These are phyloP conservation scores for Penicillium herquei DNA, from an alignment of 495 filamentous ascomycete species.

Conservation along the genomic window DNA sequence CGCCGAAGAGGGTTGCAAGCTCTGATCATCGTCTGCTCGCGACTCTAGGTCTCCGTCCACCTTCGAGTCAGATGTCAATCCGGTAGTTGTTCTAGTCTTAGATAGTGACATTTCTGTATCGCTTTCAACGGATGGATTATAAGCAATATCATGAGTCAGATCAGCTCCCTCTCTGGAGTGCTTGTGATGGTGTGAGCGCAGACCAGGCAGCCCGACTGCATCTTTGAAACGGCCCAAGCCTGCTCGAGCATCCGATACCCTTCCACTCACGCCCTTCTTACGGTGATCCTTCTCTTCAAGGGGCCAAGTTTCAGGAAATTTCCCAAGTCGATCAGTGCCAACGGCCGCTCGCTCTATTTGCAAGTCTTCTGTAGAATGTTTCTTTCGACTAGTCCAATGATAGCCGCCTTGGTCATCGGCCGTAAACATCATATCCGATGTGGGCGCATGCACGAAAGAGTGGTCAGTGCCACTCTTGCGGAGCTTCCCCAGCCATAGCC, in stretches of 20 bases:
- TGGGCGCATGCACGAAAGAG: constrained; percentile 49
- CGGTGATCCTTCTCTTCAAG: constrained; percentile 64
- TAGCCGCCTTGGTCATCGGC: constrained; percentile 65
- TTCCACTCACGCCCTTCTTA: constrained; percentile 74
- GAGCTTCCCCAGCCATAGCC: constrained; percentile 90
- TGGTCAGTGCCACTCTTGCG: constrained; percentile 57
- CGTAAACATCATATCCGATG: constrained; percentile 61
- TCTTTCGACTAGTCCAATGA: constrained; percentile 60
- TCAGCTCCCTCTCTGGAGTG: constrained; percentile 40
- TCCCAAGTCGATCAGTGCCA: constrained; percentile 31
- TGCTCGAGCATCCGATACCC: constrained; percentile 78
- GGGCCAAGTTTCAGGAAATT: constrained; percentile 23
- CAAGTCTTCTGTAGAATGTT: constrained; percentile 41
- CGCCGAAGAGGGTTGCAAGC: constrained; percentile 6
- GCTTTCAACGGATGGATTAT: constrained; percentile 31
- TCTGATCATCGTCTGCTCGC: constrained; percentile 11
- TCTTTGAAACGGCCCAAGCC: constrained; percentile 83
- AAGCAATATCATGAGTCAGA: constrained; percentile 29
- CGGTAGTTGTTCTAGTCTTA: constrained; percentile 16
- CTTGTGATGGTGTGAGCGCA: constrained; percentile 49
- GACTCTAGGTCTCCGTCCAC: constrained; percentile 15
- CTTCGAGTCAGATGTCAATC: constrained; percentile 21
- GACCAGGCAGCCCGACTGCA: constrained; percentile 63
- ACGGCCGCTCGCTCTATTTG: constrained; percentile 28
- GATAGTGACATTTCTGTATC: constrained; percentile 27